Base-by-base conservation (phyloP, 139 green algal species). In the Pycnococcus provasolii region DNA sequence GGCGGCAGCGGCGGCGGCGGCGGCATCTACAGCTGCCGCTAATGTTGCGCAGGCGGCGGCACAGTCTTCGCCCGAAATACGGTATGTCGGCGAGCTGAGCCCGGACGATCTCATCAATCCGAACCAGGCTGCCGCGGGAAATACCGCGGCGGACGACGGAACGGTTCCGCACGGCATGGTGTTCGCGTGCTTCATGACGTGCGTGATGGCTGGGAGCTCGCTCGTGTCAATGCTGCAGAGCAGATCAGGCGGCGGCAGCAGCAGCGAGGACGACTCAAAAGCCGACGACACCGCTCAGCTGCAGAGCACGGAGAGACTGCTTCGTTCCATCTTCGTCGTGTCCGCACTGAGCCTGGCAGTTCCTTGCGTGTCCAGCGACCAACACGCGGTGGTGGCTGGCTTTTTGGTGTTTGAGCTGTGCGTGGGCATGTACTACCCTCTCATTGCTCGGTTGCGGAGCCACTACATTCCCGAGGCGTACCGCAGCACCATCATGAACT, bases 181-280 rank as follows among this genome's bases (percentile, higher is more conserved):
- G 15, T 96, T 96, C 62, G 77, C 83, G 41, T 87, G 81, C 73
- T 93, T 96, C 79, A 95, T 96, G 89, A 83, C 89, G 8, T 77
- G 82, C 45, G 87, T 68, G 71, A 95, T 96, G 89, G n/a, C 58
- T 7, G 64, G 64, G 8, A 26, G 26, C 26, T 26, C 26, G 26
- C 26, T 50, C 45, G 41, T 42, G 54, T 9, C 8, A 42, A n/a
- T 71, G 50, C 45, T 47, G 8, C 3, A 50, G 13, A 1, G 7
- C 51, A 48, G 52, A n/a, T 41, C 44, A 40, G 66, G n/a, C 15
- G 47, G n/a, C 45, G 62, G 6, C 62, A 0, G 2, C 43, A 67
- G 1, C 3, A 54, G 37, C 41, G 48, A 51, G 1, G 65, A 13
- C 3, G 51, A 42, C 3, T 4, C 44, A 3, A 8, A 55, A 8